Percentiles rank a stretch among this genome's conserved stretches.
Evolutionary conservation across 2,329 filamentous ascomycete genomes (phyloP).

Genomic region (Macroventuria anomochaeta): DNA sequence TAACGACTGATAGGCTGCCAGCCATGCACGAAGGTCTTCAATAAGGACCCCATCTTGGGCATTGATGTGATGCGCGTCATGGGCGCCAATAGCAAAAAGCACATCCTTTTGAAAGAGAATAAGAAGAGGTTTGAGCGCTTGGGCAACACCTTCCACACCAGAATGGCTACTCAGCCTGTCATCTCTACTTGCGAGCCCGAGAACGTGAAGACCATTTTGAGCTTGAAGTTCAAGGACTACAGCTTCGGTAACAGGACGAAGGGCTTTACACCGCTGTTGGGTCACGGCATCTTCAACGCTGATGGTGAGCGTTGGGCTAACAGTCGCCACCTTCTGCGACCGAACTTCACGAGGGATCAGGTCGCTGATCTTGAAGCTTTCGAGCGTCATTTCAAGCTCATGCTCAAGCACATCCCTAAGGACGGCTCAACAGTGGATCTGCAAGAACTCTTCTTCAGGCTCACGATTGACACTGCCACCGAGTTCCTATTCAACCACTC

Average conservation of each 20-base stretch:
- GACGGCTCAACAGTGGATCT: slow-evolving; percentile 52
- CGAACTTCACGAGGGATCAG: slow-evolving; percentile 61
- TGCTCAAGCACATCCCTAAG: slow-evolving; percentile 67
- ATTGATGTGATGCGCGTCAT: slow-evolving; percentile 56
- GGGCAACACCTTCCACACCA: slow-evolving; percentile 52
- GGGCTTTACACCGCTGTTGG: slow-evolving; percentile 51
- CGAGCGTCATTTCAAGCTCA: slow-evolving; percentile 63
- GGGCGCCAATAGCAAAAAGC: slow-evolving; percentile 46
- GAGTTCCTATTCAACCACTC: slow-evolving; percentile 58
- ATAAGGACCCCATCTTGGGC: slow-evolving; percentile 63
- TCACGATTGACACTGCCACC: slow-evolving; percentile 59
- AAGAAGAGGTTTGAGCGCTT: slow-evolving; percentile 34
- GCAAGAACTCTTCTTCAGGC: slow-evolving; percentile 55
- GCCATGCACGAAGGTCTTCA: slow-evolving; percentile 53
- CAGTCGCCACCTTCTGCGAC: slow-evolving; percentile 57
- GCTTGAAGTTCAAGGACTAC: slow-evolving; percentile 57
- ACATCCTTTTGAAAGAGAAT: slow-evolving; percentile 28
- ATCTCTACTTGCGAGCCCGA: slow-evolving; percentile 56
- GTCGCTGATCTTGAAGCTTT: slow-evolving; percentile 63
- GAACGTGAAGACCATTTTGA: slow-evolving; percentile 56
- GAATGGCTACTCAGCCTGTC: slow-evolving; percentile 39
- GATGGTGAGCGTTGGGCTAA: slow-evolving; percentile 53
- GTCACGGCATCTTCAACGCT: slow-evolving; percentile 55
- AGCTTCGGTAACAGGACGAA: slow-evolving; percentile 45
- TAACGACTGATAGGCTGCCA: slow-evolving; percentile 49